These are phyloP conservation scores for Globisporangium polare DNA, from an alignment of 352 stramenopile species.

Conservation along the genomic window DNA sequence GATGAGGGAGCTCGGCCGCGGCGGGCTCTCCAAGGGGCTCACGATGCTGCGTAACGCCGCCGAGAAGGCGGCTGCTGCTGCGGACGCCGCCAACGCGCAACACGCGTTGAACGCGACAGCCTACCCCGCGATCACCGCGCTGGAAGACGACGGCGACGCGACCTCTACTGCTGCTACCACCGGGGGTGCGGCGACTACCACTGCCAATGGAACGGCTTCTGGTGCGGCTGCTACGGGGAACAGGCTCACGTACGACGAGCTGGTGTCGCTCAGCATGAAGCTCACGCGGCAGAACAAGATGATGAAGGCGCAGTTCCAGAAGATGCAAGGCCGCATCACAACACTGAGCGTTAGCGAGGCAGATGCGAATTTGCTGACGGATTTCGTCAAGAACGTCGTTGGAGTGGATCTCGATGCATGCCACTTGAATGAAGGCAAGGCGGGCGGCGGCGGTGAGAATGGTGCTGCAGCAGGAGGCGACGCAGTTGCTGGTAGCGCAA, in stretches of 20 bases:
- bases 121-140: constrained; percentile 6
- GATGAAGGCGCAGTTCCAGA: constrained; percentile 82
- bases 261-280: constrained; percentile 85
- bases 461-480: constrained; percentile 9
- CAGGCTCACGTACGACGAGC: constrained; percentile 72
- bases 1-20: constrained; percentile 82
- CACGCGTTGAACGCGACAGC: constrained; percentile 9
- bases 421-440: constrained; percentile 20
- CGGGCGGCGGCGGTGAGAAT: constrained; percentile 1
- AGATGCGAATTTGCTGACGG: constrained; percentile 39
- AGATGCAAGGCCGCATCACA: constrained; percentile 51
- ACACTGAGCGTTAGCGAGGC: constrained; percentile 35
- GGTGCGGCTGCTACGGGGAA: constrained; percentile 7
- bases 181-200: neutral
- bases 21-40: constrained; percentile 68
- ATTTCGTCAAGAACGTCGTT: constrained; percentile 63
- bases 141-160: constrained; percentile 1
- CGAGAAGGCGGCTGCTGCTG: constrained; percentile 13
- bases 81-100: constrained; percentile 11
- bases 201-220: neutral
- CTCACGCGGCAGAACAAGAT: constrained; percentile 87
- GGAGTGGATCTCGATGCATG: constrained; percentile 65
- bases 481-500: neutral
- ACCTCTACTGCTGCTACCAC: neutral
- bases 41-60: constrained; percentile 67